Evolutionary conservation across 345 rosid genomes (phyloP), one percentile per base, ranked within the genome.

Genomic region (Linum tenue): DNA sequence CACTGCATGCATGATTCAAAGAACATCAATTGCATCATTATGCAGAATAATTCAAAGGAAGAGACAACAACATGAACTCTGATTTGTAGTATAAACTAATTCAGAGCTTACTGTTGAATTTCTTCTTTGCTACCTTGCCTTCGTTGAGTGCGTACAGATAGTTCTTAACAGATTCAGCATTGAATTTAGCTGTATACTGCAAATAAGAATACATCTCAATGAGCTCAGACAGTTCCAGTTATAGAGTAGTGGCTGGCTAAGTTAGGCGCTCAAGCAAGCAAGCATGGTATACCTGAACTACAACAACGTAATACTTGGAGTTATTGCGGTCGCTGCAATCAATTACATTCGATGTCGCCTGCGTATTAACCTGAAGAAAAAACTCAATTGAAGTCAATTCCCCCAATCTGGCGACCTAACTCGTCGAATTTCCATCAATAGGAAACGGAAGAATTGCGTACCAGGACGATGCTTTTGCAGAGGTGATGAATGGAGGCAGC

Each of bases 391-490:
- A 22, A 22, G 31, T 22, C 0, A 22, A 22, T 22, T 22, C 31
- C 31, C 31, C 31, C 31, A 22, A 22, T 22, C 31, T 22, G 31
- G 31, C 31, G 31, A 22, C 31, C 31, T 22, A 22, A 22, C 31
- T 22, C 31, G 31, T 22, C 31, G 31, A 22, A 22, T 22, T 22
- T 39, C 42, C 5, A 14, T 60, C 14, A 39, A 39, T 11, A 5
- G 17, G 4, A n/a, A n/a, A 15, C 7, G 5, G 15, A 35, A 17
- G 62, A 39, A 56, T 2, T 53, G 70, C 69, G 50, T 72, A 90
- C 98, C 92, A 90, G 73, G 71, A 90, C 96, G 76, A 92, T 85
- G 89, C 95, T 90, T 70, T 90, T 94, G 83, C 96, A 90, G 50
- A 90, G 96, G 73, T 94, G 95, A 70, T 85, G 69, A 59, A 94